These are phyloP conservation scores for Aspergillus calidoustus DNA, from an alignment of 2,329 filamentous ascomycete species.

Conservation along the genomic window DNA sequence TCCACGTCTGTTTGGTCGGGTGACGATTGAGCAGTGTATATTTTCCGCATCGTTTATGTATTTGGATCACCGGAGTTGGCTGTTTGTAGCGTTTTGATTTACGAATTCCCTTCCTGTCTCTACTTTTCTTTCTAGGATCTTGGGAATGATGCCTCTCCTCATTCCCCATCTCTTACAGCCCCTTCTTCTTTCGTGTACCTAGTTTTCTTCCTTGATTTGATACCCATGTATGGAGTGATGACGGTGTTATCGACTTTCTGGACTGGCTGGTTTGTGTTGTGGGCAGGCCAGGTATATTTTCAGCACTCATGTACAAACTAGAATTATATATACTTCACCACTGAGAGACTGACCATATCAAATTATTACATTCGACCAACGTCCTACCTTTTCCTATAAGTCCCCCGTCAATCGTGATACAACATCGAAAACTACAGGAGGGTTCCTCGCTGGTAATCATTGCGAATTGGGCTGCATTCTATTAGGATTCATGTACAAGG, in stretches of 20 bases:
- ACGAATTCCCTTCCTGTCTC: conserved; percentile 17
- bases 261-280: not conserved
- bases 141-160: not conserved
- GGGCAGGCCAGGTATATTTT: not conserved
- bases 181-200: not conserved
- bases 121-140: not conserved
- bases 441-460: not conserved
- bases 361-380: not conserved
- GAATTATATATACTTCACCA: not conserved
- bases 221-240: conserved; percentile 14
- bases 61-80: not conserved
- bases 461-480: not conserved
- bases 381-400: not conserved
- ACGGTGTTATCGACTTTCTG: conserved; percentile 5
- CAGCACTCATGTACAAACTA: not conserved
- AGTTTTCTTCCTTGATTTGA: conserved; percentile 12
- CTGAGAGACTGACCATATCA: not conserved
- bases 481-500: not conserved
- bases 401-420: not conserved
- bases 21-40: not conserved
- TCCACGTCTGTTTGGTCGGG: conserved; percentile 25
- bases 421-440: not conserved
- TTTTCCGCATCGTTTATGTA: not conserved
- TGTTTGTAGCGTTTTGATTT: not conserved
- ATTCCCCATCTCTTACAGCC: not conserved